Conservation (phyloP, 108 stramenopile species). For the Skeletonema grethae region DNA sequence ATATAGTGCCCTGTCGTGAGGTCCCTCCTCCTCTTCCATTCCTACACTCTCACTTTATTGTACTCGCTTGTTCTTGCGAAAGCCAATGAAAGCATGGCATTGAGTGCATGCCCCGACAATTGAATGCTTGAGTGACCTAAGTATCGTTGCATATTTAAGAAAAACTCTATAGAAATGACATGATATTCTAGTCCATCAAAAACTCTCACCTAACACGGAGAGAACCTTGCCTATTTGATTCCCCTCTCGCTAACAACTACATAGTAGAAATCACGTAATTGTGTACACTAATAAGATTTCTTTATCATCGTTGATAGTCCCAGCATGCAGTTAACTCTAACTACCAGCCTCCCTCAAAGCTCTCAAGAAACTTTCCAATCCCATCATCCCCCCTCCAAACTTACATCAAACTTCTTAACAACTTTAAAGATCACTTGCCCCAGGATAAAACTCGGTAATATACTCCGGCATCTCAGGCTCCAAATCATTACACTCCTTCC, state of each 20-base stretch:
- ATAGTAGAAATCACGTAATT: slow-evolving; percentile 1
- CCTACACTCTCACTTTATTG: no score
- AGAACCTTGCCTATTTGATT: no score
- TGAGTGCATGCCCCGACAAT: no score
- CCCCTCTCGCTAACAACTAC: no score
- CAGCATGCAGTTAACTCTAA: neutral
- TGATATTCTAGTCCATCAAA: no score
- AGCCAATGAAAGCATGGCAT: no score
- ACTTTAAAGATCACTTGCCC: slow-evolving; percentile 58
- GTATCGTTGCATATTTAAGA: no score
- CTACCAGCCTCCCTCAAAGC: neutral
- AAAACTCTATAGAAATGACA: no score
- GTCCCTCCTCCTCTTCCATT: neutral
- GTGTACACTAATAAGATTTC: slow-evolving; percentile 9
- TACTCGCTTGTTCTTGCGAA: no score
- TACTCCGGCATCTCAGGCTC: slow-evolving; percentile 75
- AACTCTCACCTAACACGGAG: no score
- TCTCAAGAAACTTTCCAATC: neutral
- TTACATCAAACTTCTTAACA: neutral
- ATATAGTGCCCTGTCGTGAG: neutral
- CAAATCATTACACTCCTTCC: slow-evolving; percentile 72
- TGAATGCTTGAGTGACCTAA: no score
- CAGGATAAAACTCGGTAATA: slow-evolving; percentile 86
- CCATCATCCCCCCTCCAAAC: neutral
- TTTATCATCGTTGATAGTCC: slow-evolving; percentile 4